Percentiles rank a stretch among this genome's conserved stretches.
phyloP scores from a whole-genome alignment of 257 asterid genomes.

The Rehmannia glutinosa region DNA sequence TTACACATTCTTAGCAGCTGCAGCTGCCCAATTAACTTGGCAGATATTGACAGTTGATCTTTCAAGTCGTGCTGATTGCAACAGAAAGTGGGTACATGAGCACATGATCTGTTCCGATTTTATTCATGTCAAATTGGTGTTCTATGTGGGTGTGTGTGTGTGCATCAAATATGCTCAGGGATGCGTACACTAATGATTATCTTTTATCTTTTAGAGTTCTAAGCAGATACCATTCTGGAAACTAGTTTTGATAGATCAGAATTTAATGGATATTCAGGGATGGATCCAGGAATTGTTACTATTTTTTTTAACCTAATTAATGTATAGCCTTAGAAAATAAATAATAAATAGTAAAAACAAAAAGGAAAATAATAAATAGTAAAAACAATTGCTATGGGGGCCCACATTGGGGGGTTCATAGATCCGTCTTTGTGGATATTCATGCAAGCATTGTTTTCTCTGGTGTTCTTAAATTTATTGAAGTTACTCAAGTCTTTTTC shows the following conservation, averaged over 20 bases:
- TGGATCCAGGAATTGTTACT: too few species aligned
- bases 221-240: neutral
- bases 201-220: neutral
- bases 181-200: neutral
- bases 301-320: too few species aligned
- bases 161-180: neutral
- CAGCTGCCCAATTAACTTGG: slow-evolving; percentile 76
- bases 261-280: too few species aligned
- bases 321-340: too few species aligned
- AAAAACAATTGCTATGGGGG: too few species aligned
- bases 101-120: neutral
- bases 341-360: too few species aligned
- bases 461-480: neutral
- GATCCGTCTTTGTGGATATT: too few species aligned
- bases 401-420: too few species aligned
- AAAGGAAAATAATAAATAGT: too few species aligned
- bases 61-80: slow-evolving; percentile 72
- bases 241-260: neutral
- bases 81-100: slow-evolving; percentile 48
- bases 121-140: neutral
- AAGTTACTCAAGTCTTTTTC: neutral
- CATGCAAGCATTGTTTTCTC: too few species aligned
- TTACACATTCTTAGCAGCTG: slow-evolving; percentile 54
- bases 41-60: slow-evolving; percentile 76
- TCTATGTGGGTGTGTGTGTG: neutral